Evolutionary conservation across 257 asterid species (phyloP).

Genomic region (Nicotiana attenuata): DNA sequence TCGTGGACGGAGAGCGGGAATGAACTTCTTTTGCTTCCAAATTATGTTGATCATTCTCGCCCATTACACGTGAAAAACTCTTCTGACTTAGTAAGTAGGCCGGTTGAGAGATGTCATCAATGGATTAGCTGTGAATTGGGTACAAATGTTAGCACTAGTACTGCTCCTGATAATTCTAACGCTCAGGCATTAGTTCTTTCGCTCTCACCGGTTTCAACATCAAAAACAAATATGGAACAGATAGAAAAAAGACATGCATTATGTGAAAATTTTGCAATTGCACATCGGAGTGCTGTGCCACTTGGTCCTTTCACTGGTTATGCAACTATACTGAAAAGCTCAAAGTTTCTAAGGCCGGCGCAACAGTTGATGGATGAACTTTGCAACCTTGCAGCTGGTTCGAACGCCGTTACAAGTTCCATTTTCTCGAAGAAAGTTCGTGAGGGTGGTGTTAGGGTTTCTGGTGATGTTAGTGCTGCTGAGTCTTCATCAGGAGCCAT

Average conservation of each 20-base stretch:
- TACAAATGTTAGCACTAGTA: not conserved
- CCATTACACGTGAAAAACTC: conserved; percentile 13
- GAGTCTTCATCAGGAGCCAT: conserved; percentile 5
- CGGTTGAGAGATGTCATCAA: conserved; percentile 16
- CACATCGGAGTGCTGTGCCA: conserved; percentile 48
- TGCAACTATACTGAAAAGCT: conserved; percentile 55
- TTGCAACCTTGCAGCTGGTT: conserved; percentile 33
- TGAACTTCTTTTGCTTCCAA: conserved; percentile 28
- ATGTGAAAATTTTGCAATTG: conserved; percentile 18
- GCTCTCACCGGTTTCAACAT: conserved; percentile 50
- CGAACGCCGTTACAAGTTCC: conserved; percentile 9
- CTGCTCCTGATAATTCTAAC: conserved; percentile 13
- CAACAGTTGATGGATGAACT: conserved; percentile 58
- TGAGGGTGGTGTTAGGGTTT: conserved; percentile 30
- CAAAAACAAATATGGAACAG: conserved; percentile 20
- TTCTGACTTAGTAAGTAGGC: not conserved
- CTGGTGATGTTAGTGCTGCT: conserved; percentile 12
- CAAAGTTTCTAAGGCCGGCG: conserved; percentile 58
- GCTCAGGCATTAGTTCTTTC: conserved; percentile 53
- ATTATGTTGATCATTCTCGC: conserved; percentile 25
- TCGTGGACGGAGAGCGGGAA: conserved; percentile 27
- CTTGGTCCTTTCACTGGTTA: conserved; percentile 87
- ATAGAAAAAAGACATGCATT: conserved; percentile 12
- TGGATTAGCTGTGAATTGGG: conserved; percentile 25
- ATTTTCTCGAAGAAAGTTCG: conserved; percentile 12